Conservation (phyloP, 2,329 filamentous ascomycete species). For the Neofusicoccum umdonicola region DNA sequence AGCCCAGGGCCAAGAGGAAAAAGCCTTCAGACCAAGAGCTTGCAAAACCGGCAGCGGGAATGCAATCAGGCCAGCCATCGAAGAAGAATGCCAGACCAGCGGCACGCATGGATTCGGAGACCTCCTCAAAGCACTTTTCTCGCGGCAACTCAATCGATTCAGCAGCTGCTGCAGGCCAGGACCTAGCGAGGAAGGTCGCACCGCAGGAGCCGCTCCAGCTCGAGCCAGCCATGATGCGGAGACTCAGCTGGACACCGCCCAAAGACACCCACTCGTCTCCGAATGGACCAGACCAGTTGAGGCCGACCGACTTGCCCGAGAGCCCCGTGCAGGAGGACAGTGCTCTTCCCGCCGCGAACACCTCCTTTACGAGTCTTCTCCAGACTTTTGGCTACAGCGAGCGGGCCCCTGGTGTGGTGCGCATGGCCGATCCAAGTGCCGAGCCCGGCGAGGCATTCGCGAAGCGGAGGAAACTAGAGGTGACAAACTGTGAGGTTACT, state of each 20-base stretch:
- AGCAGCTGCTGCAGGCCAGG: conserved; percentile 6
- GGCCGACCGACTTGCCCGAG: background rate
- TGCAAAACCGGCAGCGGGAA: background rate
- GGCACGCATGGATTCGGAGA: background rate
- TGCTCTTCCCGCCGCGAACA: background rate
- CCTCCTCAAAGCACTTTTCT: background rate
- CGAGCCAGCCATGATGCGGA: conserved; percentile 30
- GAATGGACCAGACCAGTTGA: conserved; percentile 20
- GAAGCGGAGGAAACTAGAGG: conserved; percentile 33
- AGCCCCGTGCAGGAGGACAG: background rate
- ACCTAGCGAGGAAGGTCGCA: conserved; percentile 11
- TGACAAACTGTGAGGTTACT: conserved; percentile 1
- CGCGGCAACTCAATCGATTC: background rate
- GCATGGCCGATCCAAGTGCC: background rate
- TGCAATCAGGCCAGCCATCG: background rate
- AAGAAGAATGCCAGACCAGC: background rate
- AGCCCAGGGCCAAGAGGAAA: background rate
- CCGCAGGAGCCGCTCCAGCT: conserved; percentile 24
- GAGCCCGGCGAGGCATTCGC: conserved; percentile 20
- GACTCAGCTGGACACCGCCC: conserved; percentile 38
- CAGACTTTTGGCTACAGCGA: conserved; percentile 29
- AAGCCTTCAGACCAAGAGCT: background rate
- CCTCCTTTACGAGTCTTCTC: conserved; percentile 28
- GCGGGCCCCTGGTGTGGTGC: background rate
- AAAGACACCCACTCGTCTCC: conserved; percentile 25